Conservation (phyloP, 495 filamentous ascomycete species). For the Bryoglossum gracile region DNA sequence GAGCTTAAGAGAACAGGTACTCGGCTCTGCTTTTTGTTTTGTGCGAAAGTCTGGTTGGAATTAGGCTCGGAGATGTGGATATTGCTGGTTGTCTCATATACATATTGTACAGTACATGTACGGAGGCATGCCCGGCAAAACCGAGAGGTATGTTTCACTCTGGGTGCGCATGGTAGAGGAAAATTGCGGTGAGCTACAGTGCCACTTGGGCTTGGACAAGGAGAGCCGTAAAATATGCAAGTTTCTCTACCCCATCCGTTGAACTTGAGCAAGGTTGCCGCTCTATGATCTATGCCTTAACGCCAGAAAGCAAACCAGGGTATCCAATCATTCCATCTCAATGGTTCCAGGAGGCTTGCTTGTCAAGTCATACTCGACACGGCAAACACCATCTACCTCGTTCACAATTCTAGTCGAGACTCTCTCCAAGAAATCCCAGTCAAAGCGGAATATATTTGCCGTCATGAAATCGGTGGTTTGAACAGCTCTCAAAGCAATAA, state of each 20-base stretch:
- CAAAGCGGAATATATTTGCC: constrained; percentile 57
- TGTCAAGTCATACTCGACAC: constrained; percentile 52
- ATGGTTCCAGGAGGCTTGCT: constrained; percentile 79
- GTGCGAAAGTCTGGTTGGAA: too few species aligned
- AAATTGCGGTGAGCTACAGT: too few species aligned
- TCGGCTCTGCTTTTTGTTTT: too few species aligned
- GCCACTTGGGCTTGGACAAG: background rate
- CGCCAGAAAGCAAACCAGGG: background rate
- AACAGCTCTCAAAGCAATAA: constrained; percentile 65
- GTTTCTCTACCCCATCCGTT: background rate
- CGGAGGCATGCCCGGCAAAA: too few species aligned
- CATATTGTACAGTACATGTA: too few species aligned
- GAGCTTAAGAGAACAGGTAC: too few species aligned
- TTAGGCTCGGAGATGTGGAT: too few species aligned
- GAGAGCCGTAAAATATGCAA: background rate
- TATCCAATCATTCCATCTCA: constrained; percentile 52
- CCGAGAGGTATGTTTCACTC: too few species aligned
- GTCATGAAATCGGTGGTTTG: constrained; percentile 78
- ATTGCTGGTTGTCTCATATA: too few species aligned
- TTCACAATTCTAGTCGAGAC: constrained; percentile 74
- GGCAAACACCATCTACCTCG: constrained; percentile 60
- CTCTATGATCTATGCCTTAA: constrained; percentile 8
- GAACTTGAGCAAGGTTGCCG: constrained; percentile 1
- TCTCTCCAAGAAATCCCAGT: constrained; percentile 57
- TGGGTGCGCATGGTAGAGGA: too few species aligned